These are phyloP conservation scores for Cordyceps tenuipes DNA, from an alignment of 2,329 filamentous ascomycete species.

Conservation along the genomic window DNA sequence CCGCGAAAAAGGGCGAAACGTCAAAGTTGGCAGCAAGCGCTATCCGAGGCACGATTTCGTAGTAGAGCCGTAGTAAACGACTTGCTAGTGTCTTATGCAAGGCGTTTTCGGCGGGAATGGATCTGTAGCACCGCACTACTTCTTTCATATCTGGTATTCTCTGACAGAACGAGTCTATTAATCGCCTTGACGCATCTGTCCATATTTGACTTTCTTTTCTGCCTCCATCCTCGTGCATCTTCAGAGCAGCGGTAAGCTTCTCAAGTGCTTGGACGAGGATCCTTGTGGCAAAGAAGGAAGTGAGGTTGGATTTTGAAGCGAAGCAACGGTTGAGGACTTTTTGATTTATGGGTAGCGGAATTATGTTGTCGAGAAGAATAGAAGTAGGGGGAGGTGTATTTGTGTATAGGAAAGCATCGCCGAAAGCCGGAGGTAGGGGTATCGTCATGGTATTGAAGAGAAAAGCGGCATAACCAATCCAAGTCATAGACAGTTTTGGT, in stretches of 20 bases:
- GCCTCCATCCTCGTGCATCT: slow-evolving; percentile 46
- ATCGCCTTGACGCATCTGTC: slow-evolving; percentile 57
- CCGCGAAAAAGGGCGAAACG: slow-evolving; percentile 67
- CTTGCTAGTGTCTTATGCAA: slow-evolving; percentile 73
- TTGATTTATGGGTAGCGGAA: slow-evolving; percentile 74
- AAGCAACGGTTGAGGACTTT: slow-evolving; percentile 74
- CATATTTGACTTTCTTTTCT: slow-evolving; percentile 43
- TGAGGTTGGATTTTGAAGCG: slow-evolving; percentile 65
- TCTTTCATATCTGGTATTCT: slow-evolving; percentile 77
- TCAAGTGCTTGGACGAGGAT: slow-evolving; percentile 70
- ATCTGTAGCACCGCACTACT: slow-evolving; percentile 64
- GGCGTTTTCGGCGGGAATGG: slow-evolving; percentile 57
- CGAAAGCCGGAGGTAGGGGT: slow-evolving; percentile 64
- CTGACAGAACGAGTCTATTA: slow-evolving; percentile 67
- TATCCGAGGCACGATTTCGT: slow-evolving; percentile 69
- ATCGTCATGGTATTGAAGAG: slow-evolving; percentile 74
- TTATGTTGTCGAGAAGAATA: slow-evolving; percentile 73
- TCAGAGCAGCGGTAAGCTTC: slow-evolving; percentile 61
- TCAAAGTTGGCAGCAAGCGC: slow-evolving; percentile 83
- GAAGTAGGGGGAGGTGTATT: slow-evolving; percentile 70
- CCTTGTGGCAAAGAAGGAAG: slow-evolving; percentile 76
- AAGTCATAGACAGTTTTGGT: slow-evolving; percentile 84
- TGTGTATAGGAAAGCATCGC: slow-evolving; percentile 50
- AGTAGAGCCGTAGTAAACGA: slow-evolving; percentile 74
- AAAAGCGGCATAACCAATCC: slow-evolving; percentile 89